Base-by-base conservation (phyloP, 441 rosid species). In the Breynia disticha region DNA sequence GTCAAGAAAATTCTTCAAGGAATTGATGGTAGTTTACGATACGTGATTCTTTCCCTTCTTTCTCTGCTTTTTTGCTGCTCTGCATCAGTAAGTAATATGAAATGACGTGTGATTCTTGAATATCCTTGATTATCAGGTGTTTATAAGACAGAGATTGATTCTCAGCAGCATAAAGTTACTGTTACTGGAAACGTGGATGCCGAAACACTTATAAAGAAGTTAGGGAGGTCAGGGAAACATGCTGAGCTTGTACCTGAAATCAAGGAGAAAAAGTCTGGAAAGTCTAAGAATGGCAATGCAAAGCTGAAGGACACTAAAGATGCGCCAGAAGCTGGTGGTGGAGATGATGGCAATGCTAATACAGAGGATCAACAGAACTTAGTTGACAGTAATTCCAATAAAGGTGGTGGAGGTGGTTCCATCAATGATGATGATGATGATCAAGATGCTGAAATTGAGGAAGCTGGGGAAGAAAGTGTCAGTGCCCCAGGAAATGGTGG, bases 1-100 rank as follows among this genome's bases (percentile, higher is more conserved):
- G 93, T 84, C 61, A 81, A 66, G 72, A 82, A 71, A 69, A 64
- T 79, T 62, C 82, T 84, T 57, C 80, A 81, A 28, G 66, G 63
- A 61, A 69, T 84, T 35, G 86, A 84, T 11, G 93, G 93, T 84
- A 67, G 10, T 15, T 4, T 1, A 0, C 1, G 19, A 12, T 19
- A 3, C 11, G 7, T 17, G 19, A 17, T 16, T 16, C 14, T 47
- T 47, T 47, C 2, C 13, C 13, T 18, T 15, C 48, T 18, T 6
- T 45, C n/a, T 45, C 16, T 15, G 6, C 16, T 5, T 45, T 8
- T 45, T 45, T 13, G 16, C 9, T 18, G 16, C n/a, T 18, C 9
- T 16, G 1, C 48, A 28, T 28, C 18, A 45, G 9, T 45, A 18
- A 45, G 16, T 12, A 4, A 28, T 28, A 2, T 28, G 35, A 28